Base-by-base conservation (phyloP, 2,329 filamentous ascomycete genomes). In the Alternaria consortialis region DNA sequence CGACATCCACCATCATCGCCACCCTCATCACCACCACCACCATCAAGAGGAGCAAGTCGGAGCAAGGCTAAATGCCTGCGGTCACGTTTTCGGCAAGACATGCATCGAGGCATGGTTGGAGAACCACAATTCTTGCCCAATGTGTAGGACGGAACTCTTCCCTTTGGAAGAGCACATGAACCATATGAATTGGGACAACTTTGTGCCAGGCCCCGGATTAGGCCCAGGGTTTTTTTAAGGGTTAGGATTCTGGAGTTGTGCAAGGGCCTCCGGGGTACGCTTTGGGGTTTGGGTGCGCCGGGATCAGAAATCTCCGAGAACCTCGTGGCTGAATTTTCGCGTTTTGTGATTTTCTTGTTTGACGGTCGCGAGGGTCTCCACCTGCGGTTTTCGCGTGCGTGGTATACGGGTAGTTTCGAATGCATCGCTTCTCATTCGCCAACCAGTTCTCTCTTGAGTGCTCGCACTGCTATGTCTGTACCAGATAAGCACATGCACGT, bases 51-150 rank as follows among this genome's bases (percentile, higher is more conserved):
- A 29, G 7, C 40, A 53, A 12, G 5, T 20, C 13, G 48, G 20
- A 7, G 17, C 37, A 11, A 40, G 20, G 48, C 31, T 58, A 15
- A 23, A 42, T 5, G 23, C 29, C 8, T 50, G 43, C 43, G 27
- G 51, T 1, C 42, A 59, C 27, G 15, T 43, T 20, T 55, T 59
- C 17, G 42, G 51, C 51, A 29, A 36, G n/a, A 23, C 13, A 15
- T 55, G 43, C 20, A 29, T 59, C 15, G 32, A 40, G 15, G 27
- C 17, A 7, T 59, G 36, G 43, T 29, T 55, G 8, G 2, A 48
- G 17, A 5, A 42, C 11, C 31, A 40, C 5, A 59, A 36, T 3
- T 17, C 56, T 8, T 50, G 43, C n/a, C 43, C 50, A 15, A 29
- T 50, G 36, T 43, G 43, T 29, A 47, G 43, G 25, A 56, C 2